These are phyloP conservation scores for Pleurotus cornucopiae DNA, from an alignment of 768 basidiomycete species.

Conservation along the genomic window DNA sequence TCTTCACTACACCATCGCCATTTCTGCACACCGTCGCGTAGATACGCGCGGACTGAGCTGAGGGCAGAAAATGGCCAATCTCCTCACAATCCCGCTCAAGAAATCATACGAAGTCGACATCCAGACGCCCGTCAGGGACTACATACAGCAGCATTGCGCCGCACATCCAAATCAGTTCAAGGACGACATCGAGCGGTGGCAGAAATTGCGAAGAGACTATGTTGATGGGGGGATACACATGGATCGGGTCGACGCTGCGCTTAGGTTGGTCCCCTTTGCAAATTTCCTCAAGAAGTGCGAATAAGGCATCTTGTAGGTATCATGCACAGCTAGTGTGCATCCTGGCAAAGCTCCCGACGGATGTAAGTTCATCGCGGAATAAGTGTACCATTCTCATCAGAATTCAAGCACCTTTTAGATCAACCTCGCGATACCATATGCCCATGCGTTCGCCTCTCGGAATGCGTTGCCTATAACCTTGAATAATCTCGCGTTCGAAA, in stretches of 20 bases:
- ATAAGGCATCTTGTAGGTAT: conserved; percentile 52
- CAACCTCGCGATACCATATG: conserved; percentile 67
- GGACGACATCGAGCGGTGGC: conserved; percentile 72
- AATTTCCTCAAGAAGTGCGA: background rate
- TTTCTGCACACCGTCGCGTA: no score
- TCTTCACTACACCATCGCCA: no score
- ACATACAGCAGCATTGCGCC: conserved; percentile 64
- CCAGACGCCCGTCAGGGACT: conserved; percentile 50
- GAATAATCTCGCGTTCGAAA: conserved; percentile 77
- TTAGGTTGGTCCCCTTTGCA: conserved; percentile 46
- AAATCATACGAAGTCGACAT: conserved; percentile 55
- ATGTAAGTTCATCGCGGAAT: conserved; percentile 39
- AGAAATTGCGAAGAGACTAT: conserved; percentile 54
- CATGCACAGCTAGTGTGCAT: conserved; percentile 87
- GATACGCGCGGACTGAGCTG: background rate
- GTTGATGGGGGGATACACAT: conserved; percentile 49
- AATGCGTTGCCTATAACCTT: conserved; percentile 55
- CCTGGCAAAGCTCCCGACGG: conserved; percentile 76
- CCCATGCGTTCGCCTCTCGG: conserved; percentile 58
- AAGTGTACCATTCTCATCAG: background rate
- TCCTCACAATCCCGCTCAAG: conserved; percentile 73
- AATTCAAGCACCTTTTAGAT: conserved; percentile 41
- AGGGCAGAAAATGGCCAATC: conserved; percentile 61
- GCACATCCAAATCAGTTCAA: conserved; percentile 84
- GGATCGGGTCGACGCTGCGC: conserved; percentile 44